Conservation (phyloP, 768 basidiomycete genomes). For the Mycena kentingensis region DNA sequence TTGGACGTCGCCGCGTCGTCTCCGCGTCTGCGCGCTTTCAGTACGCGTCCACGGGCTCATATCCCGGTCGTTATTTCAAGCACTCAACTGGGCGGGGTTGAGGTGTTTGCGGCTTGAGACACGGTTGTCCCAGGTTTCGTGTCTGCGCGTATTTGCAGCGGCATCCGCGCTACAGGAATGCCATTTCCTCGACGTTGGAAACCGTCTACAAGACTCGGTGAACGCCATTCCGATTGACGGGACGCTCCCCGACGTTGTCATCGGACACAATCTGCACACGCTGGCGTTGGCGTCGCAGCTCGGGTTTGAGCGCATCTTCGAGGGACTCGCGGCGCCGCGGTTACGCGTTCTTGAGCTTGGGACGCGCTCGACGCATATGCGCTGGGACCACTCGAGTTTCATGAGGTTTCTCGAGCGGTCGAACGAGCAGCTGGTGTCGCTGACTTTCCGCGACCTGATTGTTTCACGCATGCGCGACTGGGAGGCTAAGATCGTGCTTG, state of each 20-base stretch:
- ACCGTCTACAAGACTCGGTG: constrained; percentile 2
- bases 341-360: constrained; percentile 11
- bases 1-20: background rate
- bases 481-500: constrained; percentile 8
- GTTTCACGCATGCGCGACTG: constrained; percentile 5
- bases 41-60: constrained; percentile 12
- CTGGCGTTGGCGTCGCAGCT: constrained; percentile 12
- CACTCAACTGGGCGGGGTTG: constrained; percentile 12
- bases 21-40: constrained; percentile 9
- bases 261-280: constrained; percentile 5
- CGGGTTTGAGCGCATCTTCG: constrained; percentile 7
- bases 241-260: background rate
- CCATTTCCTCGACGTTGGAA: constrained; percentile 13
- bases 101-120: constrained; percentile 12
- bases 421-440: constrained; percentile 5
- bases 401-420: constrained; percentile 19
- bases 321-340: constrained; percentile 2
- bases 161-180: constrained; percentile 13
- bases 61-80: constrained; percentile 2
- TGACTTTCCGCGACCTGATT: constrained; percentile 16
- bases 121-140: constrained; percentile 8
- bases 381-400: constrained; percentile 14
- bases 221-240: constrained; percentile 7
- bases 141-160: constrained; percentile 10
- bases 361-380: constrained; percentile 17